These are phyloP conservation scores for Physaria fendleri DNA, from an alignment of 345 rosid species.

Conservation along the genomic window DNA sequence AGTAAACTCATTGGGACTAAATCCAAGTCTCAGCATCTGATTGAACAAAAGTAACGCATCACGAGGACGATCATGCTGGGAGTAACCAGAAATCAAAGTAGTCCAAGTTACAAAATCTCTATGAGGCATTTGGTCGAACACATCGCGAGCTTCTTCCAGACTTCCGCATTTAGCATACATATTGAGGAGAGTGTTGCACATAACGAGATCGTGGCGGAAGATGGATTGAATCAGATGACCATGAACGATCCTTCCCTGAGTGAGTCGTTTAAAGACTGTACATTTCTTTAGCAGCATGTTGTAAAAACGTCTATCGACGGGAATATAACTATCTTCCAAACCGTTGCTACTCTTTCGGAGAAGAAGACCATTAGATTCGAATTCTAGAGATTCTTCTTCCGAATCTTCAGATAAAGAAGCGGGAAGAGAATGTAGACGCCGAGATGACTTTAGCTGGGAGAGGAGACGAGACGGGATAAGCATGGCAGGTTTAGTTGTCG, in stretches of 20 bases:
- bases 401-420: not conserved
- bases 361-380: constrained; percentile 29
- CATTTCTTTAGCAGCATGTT: constrained; percentile 40
- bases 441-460: not conserved
- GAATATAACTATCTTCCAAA: constrained; percentile 25
- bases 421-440: constrained; percentile 7
- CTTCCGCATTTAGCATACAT: constrained; percentile 45
- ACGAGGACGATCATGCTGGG: constrained; percentile 38
- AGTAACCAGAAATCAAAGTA: constrained; percentile 50
- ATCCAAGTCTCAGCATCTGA: constrained; percentile 37
- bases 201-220: constrained; percentile 33
- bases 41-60: constrained; percentile 44
- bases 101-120: constrained; percentile 57
- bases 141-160: constrained; percentile 38
- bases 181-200: constrained; percentile 39
- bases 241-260: constrained; percentile 40
- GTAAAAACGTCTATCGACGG: constrained; percentile 32
- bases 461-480: constrained; percentile 7
- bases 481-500: constrained; percentile 2
- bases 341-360: constrained; percentile 30
- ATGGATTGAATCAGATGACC: constrained; percentile 32
- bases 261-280: constrained; percentile 28
- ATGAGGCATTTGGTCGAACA: constrained; percentile 46
- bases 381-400: not conserved
- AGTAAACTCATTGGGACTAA: constrained; percentile 48